A percentile compares a stretch with the other conserved stretches of the same genome.
phyloP scores from a whole-genome alignment of 768 basidiomycete genomes.

The Saitozyma podzolica region DNA sequence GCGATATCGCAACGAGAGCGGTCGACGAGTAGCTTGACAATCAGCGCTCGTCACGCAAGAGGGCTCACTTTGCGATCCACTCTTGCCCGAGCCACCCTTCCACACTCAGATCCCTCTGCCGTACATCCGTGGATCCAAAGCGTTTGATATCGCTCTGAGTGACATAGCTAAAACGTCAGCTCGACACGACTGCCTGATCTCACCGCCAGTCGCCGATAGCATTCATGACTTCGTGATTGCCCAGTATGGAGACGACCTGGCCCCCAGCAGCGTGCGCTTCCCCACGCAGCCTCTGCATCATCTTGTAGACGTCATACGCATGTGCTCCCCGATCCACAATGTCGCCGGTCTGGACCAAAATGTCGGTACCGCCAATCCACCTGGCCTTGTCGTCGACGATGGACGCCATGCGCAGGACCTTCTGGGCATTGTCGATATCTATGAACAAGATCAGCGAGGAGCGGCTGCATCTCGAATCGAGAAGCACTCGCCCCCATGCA shows the following conservation, averaged over 20 bases:
- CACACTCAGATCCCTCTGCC: constrained; percentile 70
- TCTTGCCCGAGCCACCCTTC: constrained; percentile 72
- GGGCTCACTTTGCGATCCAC: constrained; percentile 69
- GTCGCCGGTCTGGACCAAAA: constrained; percentile 93
- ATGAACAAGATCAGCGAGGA: background rate
- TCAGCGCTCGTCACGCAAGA: background rate
- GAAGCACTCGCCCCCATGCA: constrained; percentile 65
- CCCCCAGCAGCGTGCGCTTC: constrained; percentile 73
- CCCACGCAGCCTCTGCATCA: constrained; percentile 78
- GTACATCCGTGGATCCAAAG: constrained; percentile 69
- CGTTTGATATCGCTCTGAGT: constrained; percentile 77
- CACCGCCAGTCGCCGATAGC: constrained; percentile 84
- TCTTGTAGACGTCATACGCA: constrained; percentile 60
- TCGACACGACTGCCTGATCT: constrained; percentile 28
- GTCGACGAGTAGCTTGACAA: constrained; percentile 41
- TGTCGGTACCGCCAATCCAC: constrained; percentile 81
- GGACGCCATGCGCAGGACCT: constrained; percentile 74
- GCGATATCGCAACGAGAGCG: constrained; percentile 58
- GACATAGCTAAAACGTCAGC: constrained; percentile 68
- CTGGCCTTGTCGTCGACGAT: constrained; percentile 68
- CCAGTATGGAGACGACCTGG: constrained; percentile 71
- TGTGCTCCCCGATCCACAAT: constrained; percentile 74
- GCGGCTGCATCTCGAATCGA: no score
- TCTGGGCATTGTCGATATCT: constrained; percentile 74
- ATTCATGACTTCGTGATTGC: constrained; percentile 98